A percentile compares a stretch with the other conserved stretches of the same genome.
These are phyloP conservation scores for Venturiaceae sp. DNA, from an alignment of 2,329 filamentous ascomycete genomes.

Conservation along the genomic window DNA sequence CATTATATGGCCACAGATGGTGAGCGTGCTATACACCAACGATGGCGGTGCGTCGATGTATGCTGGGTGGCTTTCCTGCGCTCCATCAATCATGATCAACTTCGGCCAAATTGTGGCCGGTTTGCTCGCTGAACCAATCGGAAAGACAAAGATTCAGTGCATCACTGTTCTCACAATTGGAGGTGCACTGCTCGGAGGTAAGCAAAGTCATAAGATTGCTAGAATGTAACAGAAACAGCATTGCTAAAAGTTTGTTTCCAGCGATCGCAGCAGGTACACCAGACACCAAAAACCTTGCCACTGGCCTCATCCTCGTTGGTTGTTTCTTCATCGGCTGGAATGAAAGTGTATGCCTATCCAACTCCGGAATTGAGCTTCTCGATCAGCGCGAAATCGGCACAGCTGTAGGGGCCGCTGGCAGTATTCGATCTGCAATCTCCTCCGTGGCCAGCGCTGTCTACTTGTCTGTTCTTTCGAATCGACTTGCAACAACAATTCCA, in stretches of 20 bases:
- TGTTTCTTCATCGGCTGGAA: conserved; percentile 21
- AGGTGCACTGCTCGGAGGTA: conserved; percentile 13
- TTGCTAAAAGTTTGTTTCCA: no score
- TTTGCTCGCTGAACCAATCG: conserved; percentile 13
- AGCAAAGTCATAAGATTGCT: background rate
- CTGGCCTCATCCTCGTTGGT: conserved; percentile 16
- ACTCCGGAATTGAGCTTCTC: conserved; percentile 25
- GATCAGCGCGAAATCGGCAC: conserved; percentile 30
- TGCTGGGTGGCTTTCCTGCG: conserved; percentile 12
- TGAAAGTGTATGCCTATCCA: conserved; percentile 17
- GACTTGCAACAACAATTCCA: conserved; percentile 24
- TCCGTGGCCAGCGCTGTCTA: conserved; percentile 29
- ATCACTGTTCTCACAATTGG: conserved; percentile 16
- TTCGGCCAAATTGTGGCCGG: conserved; percentile 18
- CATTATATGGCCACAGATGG: conserved; percentile 22
- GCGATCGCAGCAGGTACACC: conserved; percentile 12
- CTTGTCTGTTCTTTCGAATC: conserved; percentile 26
- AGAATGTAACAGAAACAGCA: background rate
- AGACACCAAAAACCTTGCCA: conserved; percentile 13
- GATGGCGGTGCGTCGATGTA: conserved; percentile 14
- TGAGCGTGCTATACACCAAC: conserved; percentile 13
- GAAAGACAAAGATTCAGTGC: conserved; percentile 15
- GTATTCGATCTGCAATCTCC: conserved; percentile 31
- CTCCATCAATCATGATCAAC: conserved; percentile 16
- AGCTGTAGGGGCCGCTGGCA: conserved; percentile 30